Percentiles rank a stretch among this genome's conserved stretches.
These are phyloP conservation scores for Vitis labrusca DNA, from an alignment of 164 flowering plant species.

Conservation along the genomic window DNA sequence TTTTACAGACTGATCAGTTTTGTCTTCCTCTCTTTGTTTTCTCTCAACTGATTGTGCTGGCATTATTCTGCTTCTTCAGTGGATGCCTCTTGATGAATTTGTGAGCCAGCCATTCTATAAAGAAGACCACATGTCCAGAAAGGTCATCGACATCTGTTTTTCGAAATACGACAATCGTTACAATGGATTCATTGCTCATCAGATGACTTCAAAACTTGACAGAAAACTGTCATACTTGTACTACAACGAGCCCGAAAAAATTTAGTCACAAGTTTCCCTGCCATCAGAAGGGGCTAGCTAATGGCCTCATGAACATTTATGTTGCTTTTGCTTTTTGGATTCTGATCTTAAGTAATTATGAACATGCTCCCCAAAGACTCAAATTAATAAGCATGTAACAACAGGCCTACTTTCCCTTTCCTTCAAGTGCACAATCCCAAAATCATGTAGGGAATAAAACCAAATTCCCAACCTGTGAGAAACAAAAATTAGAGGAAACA, in stretches of 20 bases:
- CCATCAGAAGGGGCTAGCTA: not conserved
- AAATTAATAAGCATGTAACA: no score
- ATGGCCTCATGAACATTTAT: no score
- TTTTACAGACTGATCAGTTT: not conserved
- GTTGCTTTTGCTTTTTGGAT: no score
- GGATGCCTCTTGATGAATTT: constrained; percentile 64
- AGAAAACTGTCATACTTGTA: constrained; percentile 52
- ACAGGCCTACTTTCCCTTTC: not conserved
- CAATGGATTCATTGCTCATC: constrained; percentile 46
- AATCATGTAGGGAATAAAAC: no score
- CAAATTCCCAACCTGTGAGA: no score
- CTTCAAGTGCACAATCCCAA: no score
- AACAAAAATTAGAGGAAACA: no score
- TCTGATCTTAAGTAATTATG: no score
- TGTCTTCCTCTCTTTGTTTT: not conserved
- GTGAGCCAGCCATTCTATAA: constrained; percentile 39
- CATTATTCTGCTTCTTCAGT: constrained; percentile 25
- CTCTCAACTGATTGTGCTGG: not conserved
- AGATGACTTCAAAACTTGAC: constrained; percentile 55
- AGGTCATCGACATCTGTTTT: constrained; percentile 41
- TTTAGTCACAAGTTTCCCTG: not conserved
- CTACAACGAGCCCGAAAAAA: constrained; percentile 19
- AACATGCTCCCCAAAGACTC: no score
- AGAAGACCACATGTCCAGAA: constrained; percentile 57
- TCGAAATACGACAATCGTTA: constrained; percentile 35